These are phyloP conservation scores for Exophiala phaeomuriformis DNA, from an alignment of 2,329 filamentous ascomycete species.

Conservation along the genomic window DNA sequence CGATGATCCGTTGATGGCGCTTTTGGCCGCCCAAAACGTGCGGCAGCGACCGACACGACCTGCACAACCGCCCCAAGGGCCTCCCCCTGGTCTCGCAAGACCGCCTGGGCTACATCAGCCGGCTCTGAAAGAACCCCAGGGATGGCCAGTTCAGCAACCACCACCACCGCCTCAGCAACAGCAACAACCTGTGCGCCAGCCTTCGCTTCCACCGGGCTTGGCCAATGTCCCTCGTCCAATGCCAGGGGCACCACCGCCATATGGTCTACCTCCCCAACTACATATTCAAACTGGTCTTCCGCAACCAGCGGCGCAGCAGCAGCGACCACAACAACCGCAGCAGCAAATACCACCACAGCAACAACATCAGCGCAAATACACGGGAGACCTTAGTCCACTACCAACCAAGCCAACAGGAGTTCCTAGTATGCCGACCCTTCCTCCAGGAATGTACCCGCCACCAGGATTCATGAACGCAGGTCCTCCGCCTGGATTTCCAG, in stretches of 20 bases:
- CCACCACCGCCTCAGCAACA: slow-evolving; percentile 21
- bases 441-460: slow-evolving; percentile 41
- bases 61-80: slow-evolving; percentile 30
- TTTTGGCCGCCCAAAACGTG: slow-evolving; percentile 29
- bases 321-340: slow-evolving; percentile 11
- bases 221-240: slow-evolving; percentile 31
- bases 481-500: slow-evolving; percentile 34
- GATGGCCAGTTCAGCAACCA: background rate
- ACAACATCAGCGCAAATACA: slow-evolving; percentile 23
- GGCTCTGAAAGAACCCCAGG: slow-evolving; percentile 15
- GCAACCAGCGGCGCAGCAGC: slow-evolving; percentile 10
- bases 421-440: slow-evolving; percentile 28
- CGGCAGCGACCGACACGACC: slow-evolving; percentile 33
- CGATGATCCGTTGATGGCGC: slow-evolving; percentile 32
- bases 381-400: slow-evolving; percentile 27
- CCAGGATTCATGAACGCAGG: slow-evolving; percentile 41
- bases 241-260: slow-evolving; percentile 5
- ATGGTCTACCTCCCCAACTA: slow-evolving; percentile 13
- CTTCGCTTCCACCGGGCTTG: slow-evolving; percentile 17
- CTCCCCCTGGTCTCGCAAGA: slow-evolving; percentile 34
- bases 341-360: slow-evolving; percentile 6
- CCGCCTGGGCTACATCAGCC: slow-evolving; percentile 41
- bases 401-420: background rate
- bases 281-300: slow-evolving; percentile 3
- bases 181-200: slow-evolving; percentile 14